Percentiles rank a stretch among this genome's conserved stretches.
Conservation (phyloP, 441 rosid species). For the Bruguiera hainesii region DNA sequence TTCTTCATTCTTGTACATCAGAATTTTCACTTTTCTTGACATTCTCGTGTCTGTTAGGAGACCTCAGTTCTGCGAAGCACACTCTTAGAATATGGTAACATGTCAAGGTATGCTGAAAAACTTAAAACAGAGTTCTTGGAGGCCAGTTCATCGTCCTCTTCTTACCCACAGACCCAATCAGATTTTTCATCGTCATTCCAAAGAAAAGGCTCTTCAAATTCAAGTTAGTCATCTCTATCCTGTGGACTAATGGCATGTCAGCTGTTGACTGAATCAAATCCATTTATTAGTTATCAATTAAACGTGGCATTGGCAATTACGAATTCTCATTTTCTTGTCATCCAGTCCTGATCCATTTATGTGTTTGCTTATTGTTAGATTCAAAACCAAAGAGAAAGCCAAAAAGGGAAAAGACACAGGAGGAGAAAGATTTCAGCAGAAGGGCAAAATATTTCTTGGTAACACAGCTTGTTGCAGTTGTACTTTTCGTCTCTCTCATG, state of each 20-base stretch:
- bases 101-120: slow-evolving; percentile 68
- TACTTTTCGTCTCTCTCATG: slow-evolving; percentile 79
- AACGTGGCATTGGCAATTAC: neutral
- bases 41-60: slow-evolving; percentile 43
- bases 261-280: neutral
- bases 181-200: slow-evolving; percentile 50
- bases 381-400: slow-evolving; percentile 69
- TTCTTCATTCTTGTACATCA: neutral
- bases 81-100: slow-evolving; percentile 59
- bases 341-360: slow-evolving; percentile 4
- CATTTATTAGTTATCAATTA: neutral
- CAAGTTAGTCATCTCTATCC: slow-evolving; percentile 43
- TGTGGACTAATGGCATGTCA: slow-evolving; percentile 4
- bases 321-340: neutral
- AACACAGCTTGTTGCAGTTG: slow-evolving; percentile 63
- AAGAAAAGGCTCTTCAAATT: slow-evolving; percentile 44
- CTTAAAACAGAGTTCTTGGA: slow-evolving; percentile 57
- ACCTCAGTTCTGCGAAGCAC: slow-evolving; percentile 55
- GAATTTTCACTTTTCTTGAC: neutral
- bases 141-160: slow-evolving; percentile 49
- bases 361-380: slow-evolving; percentile 33
- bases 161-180: slow-evolving; percentile 40
- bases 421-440: slow-evolving; percentile 75
- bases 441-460: slow-evolving; percentile 72
- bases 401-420: slow-evolving; percentile 72